Base-by-base conservation (phyloP, 2,329 filamentous ascomycete genomes). In the Neoscytalidium dimidiatum region DNA sequence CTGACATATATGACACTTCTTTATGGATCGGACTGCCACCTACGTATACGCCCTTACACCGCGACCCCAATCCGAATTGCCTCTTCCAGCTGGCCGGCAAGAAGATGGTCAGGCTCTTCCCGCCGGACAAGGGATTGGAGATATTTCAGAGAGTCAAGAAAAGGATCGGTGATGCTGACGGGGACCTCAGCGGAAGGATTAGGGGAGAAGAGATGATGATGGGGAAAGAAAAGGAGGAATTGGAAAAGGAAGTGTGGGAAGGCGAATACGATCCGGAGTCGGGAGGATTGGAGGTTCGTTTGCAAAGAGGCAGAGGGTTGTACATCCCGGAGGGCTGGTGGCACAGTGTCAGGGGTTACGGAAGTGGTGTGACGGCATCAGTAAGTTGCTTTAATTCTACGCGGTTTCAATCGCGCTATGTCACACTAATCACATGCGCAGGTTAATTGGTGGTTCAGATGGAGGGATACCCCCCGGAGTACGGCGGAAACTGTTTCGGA, bases 61-160 rank as follows among this genome's bases (percentile, higher is more conserved):
- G 91, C 63, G 95, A 99, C 72, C 95, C 95, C 0, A 98, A 98
- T 71, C 92, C 92, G 0, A 99, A 99, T 73, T 72, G 97, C 0
- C 97, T 98, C 74, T 87, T 92, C 51, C 95, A 99, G 77, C 77
- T 98, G 13, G 87, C 86, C 17, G 88, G 92, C 3, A 77, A 74
- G 60, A 99, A 99, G 77, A 75, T 80, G 0, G 81, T 97, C 17
- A 84, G 93, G n/a, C 74, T 97, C 13, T 82, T 94, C 65, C 79
- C 83, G 4, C 92, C 93, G 0, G 72, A 77, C 0, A 72, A 81
- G 3, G 95, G 95, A 0, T 2, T 97, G 93, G 74, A 81, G 79
- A 38, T 71, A 73, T 33, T 81, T 85, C n/a, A 79, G 82, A 90
- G 73, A 79, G 73, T 68, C 71, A 62, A 71, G 68, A n/a, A 70